These are phyloP conservation scores for Mucor indicus DNA, from an alignment of 371 early-diverging fungal genomes.

Conservation along the genomic window DNA sequence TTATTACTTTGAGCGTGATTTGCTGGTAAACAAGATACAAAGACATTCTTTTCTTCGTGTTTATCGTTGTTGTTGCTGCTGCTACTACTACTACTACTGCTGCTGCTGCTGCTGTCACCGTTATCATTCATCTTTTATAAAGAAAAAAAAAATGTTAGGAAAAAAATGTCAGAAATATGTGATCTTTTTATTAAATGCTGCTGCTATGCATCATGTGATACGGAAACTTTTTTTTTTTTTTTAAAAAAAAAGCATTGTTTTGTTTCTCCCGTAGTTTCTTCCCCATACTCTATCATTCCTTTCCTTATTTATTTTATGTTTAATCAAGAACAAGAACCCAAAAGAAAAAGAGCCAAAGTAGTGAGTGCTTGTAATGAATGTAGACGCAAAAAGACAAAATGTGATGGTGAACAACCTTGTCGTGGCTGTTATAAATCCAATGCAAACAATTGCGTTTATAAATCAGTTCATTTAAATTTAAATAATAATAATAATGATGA, in stretches of 20 bases:
- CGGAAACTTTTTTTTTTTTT: no score
- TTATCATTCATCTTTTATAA: no score
- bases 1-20: neutral
- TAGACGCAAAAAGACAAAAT: slow-evolving; percentile 61
- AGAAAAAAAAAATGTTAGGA: no score
- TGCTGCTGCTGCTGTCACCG: no score
- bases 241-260: neutral
- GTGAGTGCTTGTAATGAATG: slow-evolving; percentile 62
- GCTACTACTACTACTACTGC: neutral
- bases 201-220: neutral
- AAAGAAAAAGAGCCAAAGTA: slow-evolving; percentile 60
- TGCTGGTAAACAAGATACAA: neutral
- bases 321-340: slow-evolving; percentile 15
- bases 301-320: no score
- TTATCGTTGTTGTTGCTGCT: neutral
- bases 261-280: no score
- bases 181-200: no score
- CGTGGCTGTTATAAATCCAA: slow-evolving; percentile 56
- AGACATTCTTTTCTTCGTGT: no score
- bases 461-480: slow-evolving; percentile 4
- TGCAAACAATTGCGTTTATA: slow-evolving; percentile 49
- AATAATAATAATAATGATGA: no score
- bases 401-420: slow-evolving; percentile 62
- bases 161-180: neutral
- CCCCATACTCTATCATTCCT: no score